phyloP scores from a whole-genome alignment of 495 filamentous ascomycete species.

The Hypoxylon intermedium region DNA sequence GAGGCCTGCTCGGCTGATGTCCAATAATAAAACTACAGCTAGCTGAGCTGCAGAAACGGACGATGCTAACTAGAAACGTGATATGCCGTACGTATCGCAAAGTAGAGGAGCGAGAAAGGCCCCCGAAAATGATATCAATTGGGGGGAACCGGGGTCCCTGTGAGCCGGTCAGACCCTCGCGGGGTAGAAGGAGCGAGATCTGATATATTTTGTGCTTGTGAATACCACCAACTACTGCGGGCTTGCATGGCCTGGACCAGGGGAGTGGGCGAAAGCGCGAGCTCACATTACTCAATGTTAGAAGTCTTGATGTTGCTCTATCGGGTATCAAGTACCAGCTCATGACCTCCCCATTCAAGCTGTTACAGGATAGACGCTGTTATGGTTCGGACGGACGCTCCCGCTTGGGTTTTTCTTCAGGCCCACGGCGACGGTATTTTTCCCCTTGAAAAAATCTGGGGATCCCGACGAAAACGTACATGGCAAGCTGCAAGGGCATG shows the following conservation, averaged over 20 bases:
- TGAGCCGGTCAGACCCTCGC: slow-evolving; percentile 4
- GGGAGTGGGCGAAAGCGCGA: too few species aligned
- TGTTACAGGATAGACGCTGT: background rate
- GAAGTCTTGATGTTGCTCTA: background rate
- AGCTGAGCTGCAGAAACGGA: slow-evolving; percentile 32
- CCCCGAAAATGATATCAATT: slow-evolving; percentile 1
- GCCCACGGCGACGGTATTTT: slow-evolving; percentile 3
- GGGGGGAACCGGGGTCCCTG: background rate
- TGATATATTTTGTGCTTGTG: background rate
- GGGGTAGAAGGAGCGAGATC: slow-evolving; percentile 8
- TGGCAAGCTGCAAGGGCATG: slow-evolving; percentile 5
- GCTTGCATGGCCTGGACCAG: too few species aligned
- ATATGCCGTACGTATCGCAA: slow-evolving; percentile 9
- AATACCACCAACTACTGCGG: background rate
- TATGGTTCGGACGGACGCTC: slow-evolving; percentile 11
- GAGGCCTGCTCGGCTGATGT: slow-evolving; percentile 16
- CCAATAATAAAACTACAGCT: slow-evolving; percentile 23
- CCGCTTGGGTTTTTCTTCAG: slow-evolving; percentile 19
- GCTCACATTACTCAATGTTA: too few species aligned
- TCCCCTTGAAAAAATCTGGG: slow-evolving; percentile 2
- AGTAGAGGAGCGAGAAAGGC: background rate
- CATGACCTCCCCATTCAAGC: background rate
- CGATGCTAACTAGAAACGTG: slow-evolving; percentile 21
- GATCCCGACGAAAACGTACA: slow-evolving; percentile 12
- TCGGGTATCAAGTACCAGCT: too few species aligned